Evolutionary conservation across 148 eudicot species (phyloP).

Genomic region (Hydrangea macrophylla): DNA sequence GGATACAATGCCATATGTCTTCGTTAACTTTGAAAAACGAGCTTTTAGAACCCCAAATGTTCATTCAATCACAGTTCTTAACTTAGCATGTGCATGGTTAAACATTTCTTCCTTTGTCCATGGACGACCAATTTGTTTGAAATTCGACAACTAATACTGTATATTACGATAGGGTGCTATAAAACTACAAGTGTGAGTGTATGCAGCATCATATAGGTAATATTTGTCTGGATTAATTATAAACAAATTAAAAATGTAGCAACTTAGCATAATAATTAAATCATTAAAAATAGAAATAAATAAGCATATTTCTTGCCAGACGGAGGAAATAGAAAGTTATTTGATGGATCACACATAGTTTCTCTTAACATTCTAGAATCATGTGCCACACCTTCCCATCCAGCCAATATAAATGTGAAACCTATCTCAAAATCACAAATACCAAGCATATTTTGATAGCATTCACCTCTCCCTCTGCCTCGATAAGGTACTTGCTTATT

Average conservation of each 20-base stretch:
- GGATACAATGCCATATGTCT: too few species aligned
- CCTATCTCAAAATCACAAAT: background rate
- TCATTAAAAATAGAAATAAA: background rate
- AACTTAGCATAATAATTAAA: background rate
- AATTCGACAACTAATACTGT: background rate
- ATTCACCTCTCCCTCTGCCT: background rate
- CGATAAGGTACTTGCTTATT: background rate
- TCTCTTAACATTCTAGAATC: background rate
- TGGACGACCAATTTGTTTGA: background rate
- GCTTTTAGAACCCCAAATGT: too few species aligned
- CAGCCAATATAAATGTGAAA: background rate
- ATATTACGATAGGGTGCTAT: background rate
- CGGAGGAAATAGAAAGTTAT: background rate
- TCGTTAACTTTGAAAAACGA: too few species aligned
- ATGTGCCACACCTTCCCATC: constrained; percentile 1
- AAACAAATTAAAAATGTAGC: too few species aligned
- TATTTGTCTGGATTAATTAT: background rate
- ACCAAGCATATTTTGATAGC: background rate
- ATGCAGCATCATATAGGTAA: too few species aligned
- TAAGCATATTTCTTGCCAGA: background rate
- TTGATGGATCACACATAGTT: background rate
- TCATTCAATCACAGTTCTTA: too few species aligned
- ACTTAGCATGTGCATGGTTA: background rate
- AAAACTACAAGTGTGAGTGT: too few species aligned
- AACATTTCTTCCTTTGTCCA: background rate